A percentile compares a stretch with the other conserved stretches of the same genome.
Conservation (phyloP, 768 basidiomycete genomes). For the Mycena haematopus region DNA sequence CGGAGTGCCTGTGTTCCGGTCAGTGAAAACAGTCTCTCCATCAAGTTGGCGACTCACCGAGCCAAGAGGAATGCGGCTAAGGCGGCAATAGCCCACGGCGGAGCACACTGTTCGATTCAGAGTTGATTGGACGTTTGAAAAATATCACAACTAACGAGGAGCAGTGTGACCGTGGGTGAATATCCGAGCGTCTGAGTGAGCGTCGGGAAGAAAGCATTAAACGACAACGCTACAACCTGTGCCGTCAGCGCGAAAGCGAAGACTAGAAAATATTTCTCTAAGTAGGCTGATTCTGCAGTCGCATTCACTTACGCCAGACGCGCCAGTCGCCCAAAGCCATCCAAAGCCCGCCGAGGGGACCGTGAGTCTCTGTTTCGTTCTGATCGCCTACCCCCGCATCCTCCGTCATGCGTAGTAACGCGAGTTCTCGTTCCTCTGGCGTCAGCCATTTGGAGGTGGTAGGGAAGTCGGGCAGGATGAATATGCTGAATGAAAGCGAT, state of each 20-base stretch:
- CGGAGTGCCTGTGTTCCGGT: conserved; percentile 66
- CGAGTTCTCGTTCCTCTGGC: conserved; percentile 63
- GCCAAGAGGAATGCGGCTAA: conserved; percentile 58
- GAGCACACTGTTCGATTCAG: conserved; percentile 50
- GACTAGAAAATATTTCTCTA: conserved; percentile 35
- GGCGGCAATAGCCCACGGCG: conserved; percentile 78
- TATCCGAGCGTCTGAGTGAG: conserved; percentile 75
- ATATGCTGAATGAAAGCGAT: conserved; percentile 40
- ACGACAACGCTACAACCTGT: conserved; percentile 69
- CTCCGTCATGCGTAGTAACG: conserved; percentile 69
- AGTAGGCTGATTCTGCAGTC: not conserved
- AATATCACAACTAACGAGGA: conserved; percentile 11
- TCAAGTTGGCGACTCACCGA: conserved; percentile 44
- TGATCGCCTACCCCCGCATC: conserved; percentile 64
- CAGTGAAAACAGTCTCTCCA: not conserved
- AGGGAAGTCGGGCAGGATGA: conserved; percentile 84
- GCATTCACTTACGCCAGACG: conserved; percentile 62
- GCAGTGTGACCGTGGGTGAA: conserved; percentile 16
- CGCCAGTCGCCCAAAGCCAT: conserved; percentile 80
- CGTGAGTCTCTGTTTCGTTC: conserved; percentile 46
- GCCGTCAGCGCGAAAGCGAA: conserved; percentile 67
- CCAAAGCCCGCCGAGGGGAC: conserved; percentile 54
- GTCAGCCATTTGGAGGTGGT: conserved; percentile 71
- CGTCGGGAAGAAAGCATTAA: conserved; percentile 85
- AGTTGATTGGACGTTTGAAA: not conserved